Conservation (phyloP, 257 asterid species). For the Dorcoceras hygrometricum region DNA sequence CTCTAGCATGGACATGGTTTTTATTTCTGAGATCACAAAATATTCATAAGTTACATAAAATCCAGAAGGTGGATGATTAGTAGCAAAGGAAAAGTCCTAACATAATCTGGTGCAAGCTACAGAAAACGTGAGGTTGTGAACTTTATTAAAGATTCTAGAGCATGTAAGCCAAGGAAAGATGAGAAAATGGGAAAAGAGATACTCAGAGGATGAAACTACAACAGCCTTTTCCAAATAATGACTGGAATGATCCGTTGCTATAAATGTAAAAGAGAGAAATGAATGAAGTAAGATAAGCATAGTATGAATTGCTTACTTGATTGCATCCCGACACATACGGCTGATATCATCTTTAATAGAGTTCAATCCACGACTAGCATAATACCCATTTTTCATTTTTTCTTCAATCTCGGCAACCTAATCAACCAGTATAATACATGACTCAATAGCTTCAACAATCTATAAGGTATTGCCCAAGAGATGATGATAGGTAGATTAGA, state of each 20-base stretch:
- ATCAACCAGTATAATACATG: conserved; percentile 27
- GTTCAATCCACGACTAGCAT: conserved; percentile 75
- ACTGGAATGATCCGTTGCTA: neutral
- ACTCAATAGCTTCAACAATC: conserved; percentile 14
- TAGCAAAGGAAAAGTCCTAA: neutral
- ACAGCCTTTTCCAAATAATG: neutral
- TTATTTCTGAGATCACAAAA: conserved; percentile 51
- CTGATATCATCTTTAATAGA: conserved; percentile 85
- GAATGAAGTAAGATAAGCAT: conserved; percentile 21
- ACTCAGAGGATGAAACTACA: neutral
- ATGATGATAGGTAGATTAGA: conserved; percentile 2
- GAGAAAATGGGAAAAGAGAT: neutral
- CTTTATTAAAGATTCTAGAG: neutral
- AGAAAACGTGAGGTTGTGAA: neutral
- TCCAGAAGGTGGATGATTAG: neutral
- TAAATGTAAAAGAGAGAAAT: conserved; percentile 5
- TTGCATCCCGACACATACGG: conserved; percentile 90
- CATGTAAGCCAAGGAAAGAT: neutral
- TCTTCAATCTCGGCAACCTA: conserved; percentile 84
- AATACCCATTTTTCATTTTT: conserved; percentile 80
- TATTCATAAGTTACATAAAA: conserved; percentile 16
- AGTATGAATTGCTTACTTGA: conserved; percentile 59
- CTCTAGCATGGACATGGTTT: conserved; percentile 59
- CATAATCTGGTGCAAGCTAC: neutral
- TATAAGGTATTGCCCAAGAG: conserved; percentile 2